These are phyloP conservation scores for Blastocystis sp. DNA, from an alignment of 352 stramenopile genomes.

Conservation along the genomic window DNA sequence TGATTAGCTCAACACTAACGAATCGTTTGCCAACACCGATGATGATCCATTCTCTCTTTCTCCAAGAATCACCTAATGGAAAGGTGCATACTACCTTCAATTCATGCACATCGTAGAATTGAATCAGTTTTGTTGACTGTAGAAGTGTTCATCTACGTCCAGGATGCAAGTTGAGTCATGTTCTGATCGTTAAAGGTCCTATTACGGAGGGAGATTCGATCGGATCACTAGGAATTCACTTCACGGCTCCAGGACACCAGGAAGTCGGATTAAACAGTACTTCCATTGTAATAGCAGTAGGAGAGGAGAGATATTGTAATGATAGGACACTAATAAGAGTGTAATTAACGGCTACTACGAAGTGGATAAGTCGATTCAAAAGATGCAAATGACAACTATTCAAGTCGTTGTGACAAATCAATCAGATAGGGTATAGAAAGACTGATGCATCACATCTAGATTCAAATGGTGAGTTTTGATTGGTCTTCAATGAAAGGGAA, in stretches of 20 bases:
- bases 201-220: not conserved
- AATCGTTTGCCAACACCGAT: not conserved
- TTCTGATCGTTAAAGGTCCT: not conserved
- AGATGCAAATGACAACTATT: not conserved
- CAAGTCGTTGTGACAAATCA: constrained; percentile 1
- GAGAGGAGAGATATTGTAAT: not conserved
- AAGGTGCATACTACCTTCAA: not conserved
- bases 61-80: not conserved
- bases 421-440: not conserved
- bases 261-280: constrained; percentile 20
- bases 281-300: not conserved
- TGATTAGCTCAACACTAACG: constrained; percentile 18
- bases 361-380: not conserved
- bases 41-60: not conserved
- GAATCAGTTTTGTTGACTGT: not conserved
- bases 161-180: not conserved
- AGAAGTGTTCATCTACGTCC: not conserved
- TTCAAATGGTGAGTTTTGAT: constrained; percentile 35
- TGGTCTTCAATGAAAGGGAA: constrained; percentile 1
- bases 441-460: not conserved
- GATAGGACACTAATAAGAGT: not conserved
- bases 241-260: not conserved
- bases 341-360: constrained; percentile 30
- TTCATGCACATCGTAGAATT: not conserved
- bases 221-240: constrained; percentile 37